These are phyloP conservation scores for Venturiaceae sp. DNA, from an alignment of 2,329 filamentous ascomycete species.

Conservation along the genomic window DNA sequence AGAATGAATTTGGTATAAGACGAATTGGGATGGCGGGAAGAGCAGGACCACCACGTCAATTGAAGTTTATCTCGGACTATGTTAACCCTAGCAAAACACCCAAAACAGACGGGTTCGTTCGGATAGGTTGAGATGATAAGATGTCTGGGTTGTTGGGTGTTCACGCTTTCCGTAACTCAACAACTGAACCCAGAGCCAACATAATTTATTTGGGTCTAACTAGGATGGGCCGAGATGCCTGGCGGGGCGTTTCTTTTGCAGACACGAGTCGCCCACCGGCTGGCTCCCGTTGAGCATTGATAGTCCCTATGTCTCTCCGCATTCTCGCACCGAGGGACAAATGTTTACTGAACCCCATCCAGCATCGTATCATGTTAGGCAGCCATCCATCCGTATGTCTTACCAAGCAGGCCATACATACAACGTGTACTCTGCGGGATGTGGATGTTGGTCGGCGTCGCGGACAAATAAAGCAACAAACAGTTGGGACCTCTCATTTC, in stretches of 20 bases:
- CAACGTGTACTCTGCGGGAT: neutral
- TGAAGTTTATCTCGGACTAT: neutral
- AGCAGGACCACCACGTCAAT: neutral
- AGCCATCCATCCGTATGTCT: neutral
- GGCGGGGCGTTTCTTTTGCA: too few relatives aligned
- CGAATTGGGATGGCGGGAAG: neutral
- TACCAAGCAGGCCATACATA: neutral
- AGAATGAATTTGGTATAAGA: neutral
- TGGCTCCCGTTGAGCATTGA: neutral
- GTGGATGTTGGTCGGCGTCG: neutral
- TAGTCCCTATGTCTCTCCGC: neutral
- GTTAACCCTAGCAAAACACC: neutral
- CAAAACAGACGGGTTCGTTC: neutral
- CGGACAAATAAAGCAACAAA: neutral
- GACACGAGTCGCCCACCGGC: neutral
- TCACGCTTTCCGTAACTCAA: neutral
- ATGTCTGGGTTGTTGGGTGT: neutral
- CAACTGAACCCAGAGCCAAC: neutral
- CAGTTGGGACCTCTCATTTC: neutral
- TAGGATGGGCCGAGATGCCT: neutral
- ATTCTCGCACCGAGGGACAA: neutral
- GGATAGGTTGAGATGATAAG: neutral
- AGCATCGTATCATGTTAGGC: neutral
- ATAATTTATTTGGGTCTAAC: slow-evolving; percentile 1
- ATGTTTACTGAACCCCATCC: neutral